A percentile compares a stretch with the other conserved stretches of the same genome.
These are phyloP conservation scores for Dimocarpus longan DNA, from an alignment of 345 rosid species.

Conservation along the genomic window DNA sequence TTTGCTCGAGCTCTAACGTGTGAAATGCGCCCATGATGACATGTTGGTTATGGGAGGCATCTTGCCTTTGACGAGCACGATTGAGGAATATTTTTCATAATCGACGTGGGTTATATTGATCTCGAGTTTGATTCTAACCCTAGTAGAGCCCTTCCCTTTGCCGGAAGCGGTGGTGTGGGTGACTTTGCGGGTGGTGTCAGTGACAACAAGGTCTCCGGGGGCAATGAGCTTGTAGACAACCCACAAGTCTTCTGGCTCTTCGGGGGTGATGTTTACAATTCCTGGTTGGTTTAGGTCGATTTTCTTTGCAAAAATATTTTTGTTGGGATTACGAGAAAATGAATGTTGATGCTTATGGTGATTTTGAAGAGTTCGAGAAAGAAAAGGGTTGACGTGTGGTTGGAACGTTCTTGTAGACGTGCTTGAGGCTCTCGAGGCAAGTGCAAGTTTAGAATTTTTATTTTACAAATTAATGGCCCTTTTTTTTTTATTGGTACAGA, in stretches of 20 bases:
- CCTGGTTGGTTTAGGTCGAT: background rate
- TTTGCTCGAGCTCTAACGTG: constrained; percentile 9
- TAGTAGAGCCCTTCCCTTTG: background rate
- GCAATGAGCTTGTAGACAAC: constrained; percentile 12
- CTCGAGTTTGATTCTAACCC: constrained; percentile 4
- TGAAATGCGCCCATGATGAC: background rate
- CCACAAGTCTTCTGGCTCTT: constrained; percentile 24
- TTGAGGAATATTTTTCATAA: constrained; percentile 9
- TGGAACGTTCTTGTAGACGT: too few relatives aligned
- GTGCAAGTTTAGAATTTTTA: too few relatives aligned
- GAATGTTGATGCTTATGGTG: background rate
- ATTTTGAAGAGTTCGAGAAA: background rate
- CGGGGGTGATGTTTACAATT: background rate
- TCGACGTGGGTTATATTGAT: background rate
- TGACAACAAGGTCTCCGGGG: constrained; percentile 7
- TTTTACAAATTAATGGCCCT: too few relatives aligned
- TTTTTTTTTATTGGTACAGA: too few relatives aligned
- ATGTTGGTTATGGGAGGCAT: background rate
- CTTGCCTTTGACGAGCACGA: constrained; percentile 2
- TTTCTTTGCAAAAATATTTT: background rate
- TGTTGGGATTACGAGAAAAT: too few relatives aligned
- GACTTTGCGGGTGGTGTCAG: constrained; percentile 16
- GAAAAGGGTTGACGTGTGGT: too few relatives aligned
- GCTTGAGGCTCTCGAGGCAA: too few relatives aligned
- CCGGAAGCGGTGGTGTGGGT: background rate